Conservation (phyloP, 805 yeast species). For the Sugiyamaella boreocaroliniensis region DNA sequence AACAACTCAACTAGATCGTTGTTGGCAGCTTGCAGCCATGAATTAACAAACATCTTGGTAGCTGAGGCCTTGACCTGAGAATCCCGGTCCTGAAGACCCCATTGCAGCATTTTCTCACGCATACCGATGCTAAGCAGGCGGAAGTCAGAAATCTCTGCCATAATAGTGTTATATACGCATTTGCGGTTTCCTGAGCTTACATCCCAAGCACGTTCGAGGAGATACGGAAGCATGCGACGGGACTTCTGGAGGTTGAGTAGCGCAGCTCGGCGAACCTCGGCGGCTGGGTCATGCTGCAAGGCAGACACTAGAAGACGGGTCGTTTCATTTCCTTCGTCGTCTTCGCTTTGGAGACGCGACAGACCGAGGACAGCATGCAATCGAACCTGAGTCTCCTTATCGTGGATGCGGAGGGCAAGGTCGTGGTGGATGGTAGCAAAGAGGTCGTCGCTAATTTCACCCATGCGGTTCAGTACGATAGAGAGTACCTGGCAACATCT, state of each 20-base stretch:
- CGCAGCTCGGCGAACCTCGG: slow-evolving; percentile 87
- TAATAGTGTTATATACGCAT: slow-evolving; percentile 58
- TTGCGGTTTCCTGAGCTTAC: slow-evolving; percentile 64
- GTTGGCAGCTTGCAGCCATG: slow-evolving; percentile 65
- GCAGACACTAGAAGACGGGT: slow-evolving; percentile 42
- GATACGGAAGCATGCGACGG: slow-evolving; percentile 44
- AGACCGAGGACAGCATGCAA: slow-evolving; percentile 78
- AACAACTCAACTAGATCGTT: slow-evolving; percentile 67
- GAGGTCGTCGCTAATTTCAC: slow-evolving; percentile 67
- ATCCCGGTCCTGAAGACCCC: slow-evolving; percentile 90
- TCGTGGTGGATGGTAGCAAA: slow-evolving; percentile 57
- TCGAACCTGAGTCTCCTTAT: slow-evolving; percentile 68
- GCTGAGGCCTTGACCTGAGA: slow-evolving; percentile 67
- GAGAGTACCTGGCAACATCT: slow-evolving; percentile 73
- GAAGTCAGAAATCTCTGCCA: slow-evolving; percentile 57
- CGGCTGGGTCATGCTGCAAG: slow-evolving; percentile 70
- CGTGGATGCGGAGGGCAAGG: slow-evolving; percentile 34
- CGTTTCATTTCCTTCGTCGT: slow-evolving; percentile 27
- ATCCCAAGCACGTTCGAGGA: slow-evolving; percentile 81
- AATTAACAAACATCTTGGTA: slow-evolving; percentile 53
- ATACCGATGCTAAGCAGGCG: slow-evolving; percentile 45
- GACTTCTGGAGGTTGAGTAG: slow-evolving; percentile 60
- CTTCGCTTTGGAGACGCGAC: slow-evolving; percentile 62
- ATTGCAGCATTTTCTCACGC: slow-evolving; percentile 61
- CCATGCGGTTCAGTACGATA: slow-evolving; percentile 59